Base-by-base conservation (phyloP, 2,329 filamentous ascomycete species). In the Colletotrichum tropicicola region DNA sequence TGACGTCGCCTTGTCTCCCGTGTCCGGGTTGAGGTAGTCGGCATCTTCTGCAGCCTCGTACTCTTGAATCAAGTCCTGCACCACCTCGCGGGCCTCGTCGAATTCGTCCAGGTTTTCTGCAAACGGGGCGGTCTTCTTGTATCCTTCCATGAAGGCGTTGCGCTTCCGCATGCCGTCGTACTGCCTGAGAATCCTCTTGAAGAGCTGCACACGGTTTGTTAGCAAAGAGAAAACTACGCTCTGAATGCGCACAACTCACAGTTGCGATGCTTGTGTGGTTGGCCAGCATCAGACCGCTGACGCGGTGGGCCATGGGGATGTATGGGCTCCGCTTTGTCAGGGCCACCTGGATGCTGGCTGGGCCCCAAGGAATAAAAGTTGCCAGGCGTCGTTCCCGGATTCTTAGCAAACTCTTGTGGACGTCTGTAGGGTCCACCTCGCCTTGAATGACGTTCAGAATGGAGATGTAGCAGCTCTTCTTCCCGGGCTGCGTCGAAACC, bases 381-480 rank as follows among this genome's bases (percentile, higher is more conserved):
- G 96, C 97, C 57, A 99, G 86, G 65, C 93, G 90, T 52, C 96
- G 91, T 83, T 99, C 96, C 52, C 96, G 91, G 74, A 99, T 99
- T 69, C 96, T 92, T 63, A 99, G 88, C 62, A 99, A 84, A 69
- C 95, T 98, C 87, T 99, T 99, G 84, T 99, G 96, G 60, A 99
- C 93, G 79, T 99, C 97, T 3, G 95, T 98, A 8, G 96, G 95
- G 75, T 99, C 97, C 39, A 97, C 96, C 78, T 99, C 96, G 73
- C 96, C 96, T 83, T 98, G 96, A 72, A 99, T 99, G 73, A 99
- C 97, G 79, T 99, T 98, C 68, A 99, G 85, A 71, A 99, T 98
- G 49, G 94, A 97, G 74, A 99, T 98, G 82, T 99, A 99, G 83
- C 96, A 99, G 81, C 94, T 98, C 82, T 93, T 97, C 83, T 98